Percentiles rank a stretch among this genome's conserved stretches.
phyloP scores from a whole-genome alignment of 2,329 filamentous ascomycete species.

The Alternaria postmessia region DNA sequence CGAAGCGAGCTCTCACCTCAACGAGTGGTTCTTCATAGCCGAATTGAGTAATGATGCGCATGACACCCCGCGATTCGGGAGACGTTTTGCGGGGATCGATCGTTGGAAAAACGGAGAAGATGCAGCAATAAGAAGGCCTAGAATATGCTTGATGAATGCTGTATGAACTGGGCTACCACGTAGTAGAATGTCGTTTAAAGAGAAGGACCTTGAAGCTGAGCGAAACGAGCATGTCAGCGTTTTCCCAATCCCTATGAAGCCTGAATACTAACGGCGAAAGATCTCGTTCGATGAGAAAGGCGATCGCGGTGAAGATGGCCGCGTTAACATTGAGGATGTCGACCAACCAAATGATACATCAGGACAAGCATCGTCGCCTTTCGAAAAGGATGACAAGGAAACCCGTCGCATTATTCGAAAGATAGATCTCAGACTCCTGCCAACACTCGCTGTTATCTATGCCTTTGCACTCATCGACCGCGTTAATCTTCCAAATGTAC shows the following conservation, averaged over 20 bases:
- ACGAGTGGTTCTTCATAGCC: not conserved
- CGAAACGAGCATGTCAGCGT: slow-evolving; percentile 1
- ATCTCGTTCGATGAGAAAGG: not conserved
- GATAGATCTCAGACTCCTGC: slow-evolving; percentile 47
- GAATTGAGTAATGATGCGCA: slow-evolving; percentile 7
- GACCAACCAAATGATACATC: not conserved
- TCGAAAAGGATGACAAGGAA: slow-evolving; percentile 27
- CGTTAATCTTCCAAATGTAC: slow-evolving; percentile 27
- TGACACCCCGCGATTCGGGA: slow-evolving; percentile 16
- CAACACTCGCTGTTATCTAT: slow-evolving; percentile 44
- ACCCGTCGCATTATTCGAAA: slow-evolving; percentile 45
- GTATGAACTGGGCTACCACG: not conserved
- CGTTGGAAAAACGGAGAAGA: slow-evolving; percentile 5
- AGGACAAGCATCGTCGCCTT: not conserved
- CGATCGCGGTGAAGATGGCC: not conserved
- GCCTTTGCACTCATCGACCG: slow-evolving; percentile 29
- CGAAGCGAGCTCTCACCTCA: not conserved
- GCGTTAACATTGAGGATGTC: not conserved
- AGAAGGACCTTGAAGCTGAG: slow-evolving; percentile 2
- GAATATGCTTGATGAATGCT: not conserved
- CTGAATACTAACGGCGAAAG: not conserved
- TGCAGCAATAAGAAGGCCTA: not conserved
- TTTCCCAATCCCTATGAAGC: accelerated
- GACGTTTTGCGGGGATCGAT: slow-evolving; percentile 11
- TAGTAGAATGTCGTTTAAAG: not conserved